These are phyloP conservation scores for Trichoderma brevicompactum DNA, from an alignment of 2,329 filamentous ascomycete species.

Conservation along the genomic window DNA sequence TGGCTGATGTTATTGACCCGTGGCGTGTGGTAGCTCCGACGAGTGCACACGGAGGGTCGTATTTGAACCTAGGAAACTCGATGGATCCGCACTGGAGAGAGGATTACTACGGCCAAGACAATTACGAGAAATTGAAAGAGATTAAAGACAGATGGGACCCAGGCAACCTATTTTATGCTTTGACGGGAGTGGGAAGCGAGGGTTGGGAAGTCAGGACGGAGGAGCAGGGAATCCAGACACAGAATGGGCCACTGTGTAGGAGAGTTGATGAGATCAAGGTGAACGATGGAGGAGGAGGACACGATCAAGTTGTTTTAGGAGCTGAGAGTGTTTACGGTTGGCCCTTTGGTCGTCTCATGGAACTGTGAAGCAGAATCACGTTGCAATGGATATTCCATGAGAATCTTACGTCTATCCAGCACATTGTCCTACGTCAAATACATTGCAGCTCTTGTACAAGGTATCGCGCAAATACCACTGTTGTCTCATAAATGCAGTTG, in stretches of 20 bases:
- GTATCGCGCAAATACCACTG: background rate
- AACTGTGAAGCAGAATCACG: too few relatives aligned
- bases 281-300: too few relatives aligned
- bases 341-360: too few relatives aligned
- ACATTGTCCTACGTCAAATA: too few relatives aligned
- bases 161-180: slow-evolving; percentile 48
- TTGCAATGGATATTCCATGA: too few relatives aligned
- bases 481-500: background rate
- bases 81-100: slow-evolving; percentile 41
- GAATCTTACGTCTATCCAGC: too few relatives aligned
- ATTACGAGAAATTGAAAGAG: slow-evolving; percentile 42
- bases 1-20: too few relatives aligned
- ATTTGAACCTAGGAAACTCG: slow-evolving; percentile 53
- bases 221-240: background rate
- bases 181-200: background rate
- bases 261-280: background rate
- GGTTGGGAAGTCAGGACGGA: background rate
- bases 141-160: slow-evolving; percentile 55
- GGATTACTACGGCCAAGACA: slow-evolving; percentile 31
- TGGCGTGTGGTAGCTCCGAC: too few relatives aligned
- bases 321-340: too few relatives aligned
- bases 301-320: too few relatives aligned
- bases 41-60: slow-evolving; percentile 32
- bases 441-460: too few relatives aligned
- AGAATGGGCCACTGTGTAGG: background rate